phyloP scores from a whole-genome alignment of 176 grass and related monocot species.

The Chrysopogon serrulatus region DNA sequence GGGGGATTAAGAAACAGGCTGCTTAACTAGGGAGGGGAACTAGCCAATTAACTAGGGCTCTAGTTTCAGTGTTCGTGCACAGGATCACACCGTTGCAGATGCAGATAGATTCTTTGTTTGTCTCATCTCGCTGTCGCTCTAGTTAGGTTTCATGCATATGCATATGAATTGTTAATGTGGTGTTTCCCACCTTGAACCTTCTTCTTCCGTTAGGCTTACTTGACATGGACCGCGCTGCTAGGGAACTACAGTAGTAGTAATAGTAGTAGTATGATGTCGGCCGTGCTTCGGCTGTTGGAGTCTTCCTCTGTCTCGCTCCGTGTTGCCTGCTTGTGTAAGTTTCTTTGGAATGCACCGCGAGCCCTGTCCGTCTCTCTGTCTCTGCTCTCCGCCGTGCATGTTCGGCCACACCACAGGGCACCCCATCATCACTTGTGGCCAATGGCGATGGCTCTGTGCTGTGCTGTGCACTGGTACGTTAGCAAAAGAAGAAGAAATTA shows the following conservation, averaged over 20 bases:
- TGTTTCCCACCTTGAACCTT: not conserved
- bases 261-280: no score
- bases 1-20: not conserved
- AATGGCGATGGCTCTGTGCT: no score
- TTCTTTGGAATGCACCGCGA: not conserved
- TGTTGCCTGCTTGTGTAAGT: not conserved
- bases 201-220: slow-evolving; percentile 31
- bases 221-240: not conserved
- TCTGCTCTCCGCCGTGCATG: no score
- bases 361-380: not conserved
- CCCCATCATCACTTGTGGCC: no score
- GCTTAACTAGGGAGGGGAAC: not conserved
- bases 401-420: no score
- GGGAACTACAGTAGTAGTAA: no score
- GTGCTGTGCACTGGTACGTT: no score
- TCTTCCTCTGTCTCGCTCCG: not conserved
- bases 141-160: not conserved
- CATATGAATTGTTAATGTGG: not conserved
- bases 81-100: slow-evolving; percentile 14
- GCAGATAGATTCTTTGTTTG: slow-evolving; percentile 19
- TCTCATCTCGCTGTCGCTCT: not conserved
- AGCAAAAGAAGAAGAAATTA: no score
- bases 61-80: not conserved
- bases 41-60: no score
- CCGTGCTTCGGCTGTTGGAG: not conserved